Base-by-base conservation (phyloP, 2,329 filamentous ascomycete species). In the Chaetothyriales sp. region DNA sequence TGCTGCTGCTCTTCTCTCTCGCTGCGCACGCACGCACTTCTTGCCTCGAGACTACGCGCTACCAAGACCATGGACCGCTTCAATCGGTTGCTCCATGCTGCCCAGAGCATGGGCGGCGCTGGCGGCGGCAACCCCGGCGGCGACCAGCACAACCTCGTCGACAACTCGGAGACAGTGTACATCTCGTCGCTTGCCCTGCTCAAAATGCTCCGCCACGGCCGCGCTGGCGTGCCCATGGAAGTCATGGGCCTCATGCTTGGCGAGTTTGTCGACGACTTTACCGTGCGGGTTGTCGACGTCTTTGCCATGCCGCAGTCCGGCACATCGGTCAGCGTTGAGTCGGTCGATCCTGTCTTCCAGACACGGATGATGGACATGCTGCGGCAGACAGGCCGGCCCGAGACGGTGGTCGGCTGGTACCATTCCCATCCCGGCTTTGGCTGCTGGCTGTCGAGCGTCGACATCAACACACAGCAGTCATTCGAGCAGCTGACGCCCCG, bases 331-430 rank as follows among this genome's bases (percentile, higher is more conserved):
- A 95, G 88, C 70, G 92, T 98, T 64, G 92, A 98, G 72, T 94
- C 92, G 49, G 92, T 98, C 58, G 92, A 98, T 67, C 89, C 89
- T 8, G 92, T 98, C 33, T 98, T 98, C 70, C 92, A 98, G 74
- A 95, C 89, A 65, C 98, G 95, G 78, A 98, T 98, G 92, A 98
- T 98, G 92, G 92, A 98, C 68, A 97, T 98, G 92, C 76, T 98
- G 67, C 80, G 86, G 65, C 92, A 98, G 76, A 98, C 92, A 53
- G 92, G 92, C 72, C 80, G 92, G 68, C 89, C 89, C 54, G 92
- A 98, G 70, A 90, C 89, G 0, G 92, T 98, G 53, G 92, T 98
- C 50, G 92, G 92, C 69, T 98, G 92, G 92, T 98, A 98, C 69
- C 92, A 98, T 70, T 90, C 84, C 60, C 92, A 98, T 66, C 92